Evolutionary conservation across 2,329 filamentous ascomycete genomes (phyloP).

Genomic region (Colletotrichum sp.): DNA sequence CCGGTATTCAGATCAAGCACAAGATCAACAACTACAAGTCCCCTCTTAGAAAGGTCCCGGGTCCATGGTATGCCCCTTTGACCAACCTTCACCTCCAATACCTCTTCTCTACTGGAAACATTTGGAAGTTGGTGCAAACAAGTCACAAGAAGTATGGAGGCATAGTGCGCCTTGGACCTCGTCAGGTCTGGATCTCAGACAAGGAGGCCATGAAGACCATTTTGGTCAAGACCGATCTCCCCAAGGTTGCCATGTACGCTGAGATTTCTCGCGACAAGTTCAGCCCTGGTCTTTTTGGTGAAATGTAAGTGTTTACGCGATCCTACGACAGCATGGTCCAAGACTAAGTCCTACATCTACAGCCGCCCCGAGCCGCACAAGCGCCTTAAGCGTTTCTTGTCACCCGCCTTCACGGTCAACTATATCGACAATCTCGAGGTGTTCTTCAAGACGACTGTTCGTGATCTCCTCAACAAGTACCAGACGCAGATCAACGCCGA

Average conservation of each 20-base stretch:
- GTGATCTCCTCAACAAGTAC: slow-evolving; percentile 13
- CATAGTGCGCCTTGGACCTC: slow-evolving; percentile 25
- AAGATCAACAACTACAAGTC: slow-evolving; percentile 11
- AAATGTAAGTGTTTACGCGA: slow-evolving; percentile 20
- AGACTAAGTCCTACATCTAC: neutral
- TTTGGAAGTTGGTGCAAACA: slow-evolving; percentile 25
- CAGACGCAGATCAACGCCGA: slow-evolving; percentile 3
- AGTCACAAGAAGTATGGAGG: slow-evolving; percentile 23
- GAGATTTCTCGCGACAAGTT: slow-evolving; percentile 24
- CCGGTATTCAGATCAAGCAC: neutral
- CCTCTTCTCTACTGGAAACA: slow-evolving; percentile 25
- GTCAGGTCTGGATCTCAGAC: slow-evolving; percentile 27
- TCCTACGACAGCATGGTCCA: neutral
- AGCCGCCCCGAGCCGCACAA: slow-evolving; percentile 28
- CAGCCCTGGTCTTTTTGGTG: slow-evolving; percentile 25
- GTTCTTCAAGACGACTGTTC: slow-evolving; percentile 25
- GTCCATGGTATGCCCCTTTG: slow-evolving; percentile 25
- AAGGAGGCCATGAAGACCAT: slow-evolving; percentile 26
- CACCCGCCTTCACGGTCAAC: slow-evolving; percentile 28
- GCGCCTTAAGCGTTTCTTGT: slow-evolving; percentile 28
- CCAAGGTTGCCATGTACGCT: slow-evolving; percentile 28
- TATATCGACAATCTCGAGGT: slow-evolving; percentile 29
- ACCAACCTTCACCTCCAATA: slow-evolving; percentile 24
- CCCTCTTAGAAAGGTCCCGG: slow-evolving; percentile 14
- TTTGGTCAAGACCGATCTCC: slow-evolving; percentile 23